Conservation (phyloP, 1,284 basidiomycete species). For the Ganoderma lucidum region DNA sequence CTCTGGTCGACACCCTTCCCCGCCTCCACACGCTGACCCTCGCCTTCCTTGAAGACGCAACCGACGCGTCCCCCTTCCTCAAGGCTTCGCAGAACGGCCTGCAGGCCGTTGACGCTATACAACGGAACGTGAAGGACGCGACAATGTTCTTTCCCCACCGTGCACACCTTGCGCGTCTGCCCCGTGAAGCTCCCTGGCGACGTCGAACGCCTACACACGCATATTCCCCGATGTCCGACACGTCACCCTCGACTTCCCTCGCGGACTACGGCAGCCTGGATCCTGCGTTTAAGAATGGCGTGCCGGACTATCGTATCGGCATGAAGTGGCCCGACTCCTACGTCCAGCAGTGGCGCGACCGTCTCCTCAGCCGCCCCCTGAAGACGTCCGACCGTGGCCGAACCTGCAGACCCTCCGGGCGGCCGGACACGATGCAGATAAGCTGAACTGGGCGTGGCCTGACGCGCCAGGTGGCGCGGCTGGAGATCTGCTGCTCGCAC, state of each 20-base stretch:
- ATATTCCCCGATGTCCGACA: background rate
- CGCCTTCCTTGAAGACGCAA: background rate
- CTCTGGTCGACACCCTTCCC: background rate
- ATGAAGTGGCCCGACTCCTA: background rate
- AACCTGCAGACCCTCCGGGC: background rate
- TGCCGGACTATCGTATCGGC: background rate
- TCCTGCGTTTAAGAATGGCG: background rate
- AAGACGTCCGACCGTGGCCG: background rate
- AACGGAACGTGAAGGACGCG: background rate
- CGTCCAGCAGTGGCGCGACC: background rate
- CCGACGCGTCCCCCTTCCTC: background rate
- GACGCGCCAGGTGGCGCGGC: background rate
- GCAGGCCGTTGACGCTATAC: background rate
- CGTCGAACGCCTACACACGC: background rate
- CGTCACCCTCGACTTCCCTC: background rate
- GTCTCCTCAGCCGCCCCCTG: background rate
- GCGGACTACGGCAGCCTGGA: background rate
- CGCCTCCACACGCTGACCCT: background rate
- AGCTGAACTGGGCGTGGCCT: background rate
- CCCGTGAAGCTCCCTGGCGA: background rate
- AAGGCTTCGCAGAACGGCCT: background rate
- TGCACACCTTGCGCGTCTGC: constrained; percentile 5
- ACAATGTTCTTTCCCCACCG: background rate
- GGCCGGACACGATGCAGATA: background rate
- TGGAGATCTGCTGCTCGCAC: background rate